These are phyloP conservation scores for Yarrowia sp. DNA, from an alignment of 805 yeast species.

Conservation along the genomic window DNA sequence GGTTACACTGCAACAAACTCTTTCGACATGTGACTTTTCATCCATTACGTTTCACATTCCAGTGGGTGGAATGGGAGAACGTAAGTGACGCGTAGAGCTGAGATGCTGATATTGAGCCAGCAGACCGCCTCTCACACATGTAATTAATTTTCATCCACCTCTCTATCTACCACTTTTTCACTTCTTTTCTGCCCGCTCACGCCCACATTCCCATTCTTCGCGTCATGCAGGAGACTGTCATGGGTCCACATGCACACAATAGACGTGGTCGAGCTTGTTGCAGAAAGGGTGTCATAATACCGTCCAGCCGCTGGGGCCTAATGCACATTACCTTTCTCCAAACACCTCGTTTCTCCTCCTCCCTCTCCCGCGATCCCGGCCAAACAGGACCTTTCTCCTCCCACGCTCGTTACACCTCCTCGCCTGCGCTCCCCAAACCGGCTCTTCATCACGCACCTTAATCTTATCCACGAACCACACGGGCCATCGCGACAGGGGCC, in stretches of 20 bases:
- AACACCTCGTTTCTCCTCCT: background rate
- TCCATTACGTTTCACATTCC: conserved; percentile 22
- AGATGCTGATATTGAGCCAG: no score
- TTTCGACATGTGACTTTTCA: conserved; percentile 10
- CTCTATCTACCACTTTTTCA: no score
- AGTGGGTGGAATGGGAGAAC: background rate
- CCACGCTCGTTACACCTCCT: conserved; percentile 10
- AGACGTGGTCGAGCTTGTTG: conserved; percentile 28
- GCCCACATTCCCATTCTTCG: conserved; percentile 37
- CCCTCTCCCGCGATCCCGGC: background rate
- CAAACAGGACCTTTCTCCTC: background rate
- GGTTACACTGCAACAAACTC: conserved; percentile 15
- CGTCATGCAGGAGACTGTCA: conserved; percentile 38
- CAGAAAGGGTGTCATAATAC: conserved; percentile 30
- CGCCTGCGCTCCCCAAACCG: background rate
- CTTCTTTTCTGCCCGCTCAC: no score
- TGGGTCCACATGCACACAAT: conserved; percentile 38
- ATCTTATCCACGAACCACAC: conserved; percentile 32
- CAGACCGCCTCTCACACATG: no score
- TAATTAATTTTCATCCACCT: no score
- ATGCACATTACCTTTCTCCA: conserved; percentile 15
- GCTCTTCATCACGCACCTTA: conserved; percentile 1
- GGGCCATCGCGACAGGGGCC: conserved; percentile 32
- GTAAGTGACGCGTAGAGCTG: no score
- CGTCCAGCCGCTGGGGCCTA: conserved; percentile 19